Evolutionary conservation across 768 basidiomycete genomes (phyloP), one percentile per base, ranked within the genome.

Genomic region (Boletus sp.): DNA sequence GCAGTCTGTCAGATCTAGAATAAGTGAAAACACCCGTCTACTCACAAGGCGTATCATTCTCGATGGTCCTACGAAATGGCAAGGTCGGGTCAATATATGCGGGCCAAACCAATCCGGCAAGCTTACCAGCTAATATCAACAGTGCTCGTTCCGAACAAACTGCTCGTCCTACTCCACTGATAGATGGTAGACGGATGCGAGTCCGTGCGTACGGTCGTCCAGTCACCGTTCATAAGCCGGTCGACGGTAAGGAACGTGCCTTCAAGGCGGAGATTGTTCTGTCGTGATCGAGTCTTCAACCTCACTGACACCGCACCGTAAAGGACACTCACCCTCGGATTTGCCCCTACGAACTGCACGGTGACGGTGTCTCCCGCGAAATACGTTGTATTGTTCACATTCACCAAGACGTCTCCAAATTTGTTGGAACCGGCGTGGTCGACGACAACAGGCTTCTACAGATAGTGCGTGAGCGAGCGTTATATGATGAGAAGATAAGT

Each of bases 241-340:
- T 91, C 87, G 40, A 92, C 80, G 1, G 78, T 82, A 44, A 92
- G 73, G 77, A 88, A 91, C 1, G 89, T 90, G 44, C 77, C 78
- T 64, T 90, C 89, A 11, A 91, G 76, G 24, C 83, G 82, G 33
- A 90, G 79, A 65, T 92, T 91, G 64, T 92, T 92, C 88, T 90
- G 59, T 54, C 3, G 17, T 28, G 36, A 20, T 7, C 32, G 7
- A 42, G 32, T 47, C 50, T 39, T 20, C 3, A 57, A 56, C n/a
- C 20, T 9, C 15, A 15, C 3, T 30, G 12, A 60, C 50, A 54
- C 2, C 4, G 28, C 10, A 9, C 35, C 24, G 42, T 33, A 41
- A 45, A 40, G 47, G 10, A 28, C 2, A 69, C 82, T 60, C 61
- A 89, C 88, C 72, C 90, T 77, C 1, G 89, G 90, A 67, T 90